Conservation (phyloP, 495 filamentous ascomycete species). For the Lasiosphaeris hirsuta region DNA sequence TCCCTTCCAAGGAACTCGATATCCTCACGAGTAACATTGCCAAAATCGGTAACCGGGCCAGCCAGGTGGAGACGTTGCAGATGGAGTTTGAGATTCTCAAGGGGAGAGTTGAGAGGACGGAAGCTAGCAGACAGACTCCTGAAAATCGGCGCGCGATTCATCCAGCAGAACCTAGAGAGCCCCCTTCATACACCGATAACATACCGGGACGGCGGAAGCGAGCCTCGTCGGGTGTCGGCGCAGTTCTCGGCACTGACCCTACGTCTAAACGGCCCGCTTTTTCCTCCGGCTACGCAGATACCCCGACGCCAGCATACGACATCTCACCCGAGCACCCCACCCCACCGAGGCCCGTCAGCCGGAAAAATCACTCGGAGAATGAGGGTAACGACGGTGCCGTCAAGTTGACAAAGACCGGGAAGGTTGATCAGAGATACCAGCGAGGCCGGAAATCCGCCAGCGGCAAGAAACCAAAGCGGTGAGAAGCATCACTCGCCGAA, state of each 20-base stretch:
- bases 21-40: constrained; percentile 36
- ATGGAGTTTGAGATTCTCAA: constrained; percentile 42
- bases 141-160: background rate
- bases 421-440: constrained; percentile 8
- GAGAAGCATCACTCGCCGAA: background rate
- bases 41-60: constrained; percentile 35
- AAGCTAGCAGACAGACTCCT: constrained; percentile 11
- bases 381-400: background rate
- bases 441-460: background rate
- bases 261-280: constrained; percentile 11
- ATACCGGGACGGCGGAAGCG: constrained; percentile 11
- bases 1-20: constrained; percentile 35
- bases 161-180: background rate
- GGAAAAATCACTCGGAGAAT: background rate
- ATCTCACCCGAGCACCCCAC: background rate
- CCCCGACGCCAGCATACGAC: constrained; percentile 3
- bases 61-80: constrained; percentile 38
- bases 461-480: background rate
- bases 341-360: background rate
- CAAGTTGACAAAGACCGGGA: constrained; percentile 11
- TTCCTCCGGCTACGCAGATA: constrained; percentile 7
- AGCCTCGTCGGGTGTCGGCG: background rate
- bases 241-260: background rate
- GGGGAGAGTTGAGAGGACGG: constrained; percentile 31
- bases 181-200: background rate